Percentiles rank a stretch among this genome's conserved stretches.
Evolutionary conservation across 768 basidiomycete genomes (phyloP).

Genomic region (Mycena amicta): DNA sequence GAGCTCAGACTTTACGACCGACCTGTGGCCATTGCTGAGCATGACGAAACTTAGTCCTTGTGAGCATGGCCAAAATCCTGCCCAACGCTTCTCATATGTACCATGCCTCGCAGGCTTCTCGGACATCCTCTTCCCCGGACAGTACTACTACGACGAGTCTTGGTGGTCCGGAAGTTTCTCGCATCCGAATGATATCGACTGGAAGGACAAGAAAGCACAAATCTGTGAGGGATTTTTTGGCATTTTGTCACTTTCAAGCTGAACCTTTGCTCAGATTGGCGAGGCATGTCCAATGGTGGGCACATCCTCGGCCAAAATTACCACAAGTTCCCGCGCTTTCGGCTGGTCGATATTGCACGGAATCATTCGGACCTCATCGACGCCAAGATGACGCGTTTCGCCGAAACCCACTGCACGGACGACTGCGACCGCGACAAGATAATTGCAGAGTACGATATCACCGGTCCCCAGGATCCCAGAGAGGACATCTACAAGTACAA

Average conservation of each 20-base stretch:
- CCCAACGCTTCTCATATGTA: no score
- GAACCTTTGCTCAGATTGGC: slow-evolving; percentile 16
- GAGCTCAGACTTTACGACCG: slow-evolving; percentile 24
- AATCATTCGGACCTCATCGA: slow-evolving; percentile 23
- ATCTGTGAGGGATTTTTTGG: slow-evolving; percentile 1
- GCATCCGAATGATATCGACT: slow-evolving; percentile 15
- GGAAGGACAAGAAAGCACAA: slow-evolving; percentile 20
- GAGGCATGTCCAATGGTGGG: slow-evolving; percentile 23
- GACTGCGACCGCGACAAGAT: slow-evolving; percentile 21
- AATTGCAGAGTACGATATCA: slow-evolving; percentile 21
- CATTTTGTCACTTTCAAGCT: neutral
- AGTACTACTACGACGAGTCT: slow-evolving; percentile 22
- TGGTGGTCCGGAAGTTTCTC: slow-evolving; percentile 23
- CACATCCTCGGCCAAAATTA: slow-evolving; percentile 23
- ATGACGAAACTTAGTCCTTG: slow-evolving; percentile 24
- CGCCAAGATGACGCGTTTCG: slow-evolving; percentile 23
- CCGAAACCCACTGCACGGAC: slow-evolving; percentile 19
- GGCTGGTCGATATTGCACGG: slow-evolving; percentile 19
- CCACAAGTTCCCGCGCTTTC: slow-evolving; percentile 23
- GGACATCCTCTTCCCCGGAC: slow-evolving; percentile 24
- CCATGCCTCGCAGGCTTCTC: slow-evolving; percentile 21
- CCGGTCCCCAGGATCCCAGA: slow-evolving; percentile 15
- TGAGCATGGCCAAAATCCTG: no score
- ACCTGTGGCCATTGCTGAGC: slow-evolving; percentile 23
- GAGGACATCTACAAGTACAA: slow-evolving; percentile 23